A percentile compares a stretch with the other conserved stretches of the same genome.
Conservation (phyloP, 225 moss, liverwort and hornwort species). For the Sphagnum contortum region DNA sequence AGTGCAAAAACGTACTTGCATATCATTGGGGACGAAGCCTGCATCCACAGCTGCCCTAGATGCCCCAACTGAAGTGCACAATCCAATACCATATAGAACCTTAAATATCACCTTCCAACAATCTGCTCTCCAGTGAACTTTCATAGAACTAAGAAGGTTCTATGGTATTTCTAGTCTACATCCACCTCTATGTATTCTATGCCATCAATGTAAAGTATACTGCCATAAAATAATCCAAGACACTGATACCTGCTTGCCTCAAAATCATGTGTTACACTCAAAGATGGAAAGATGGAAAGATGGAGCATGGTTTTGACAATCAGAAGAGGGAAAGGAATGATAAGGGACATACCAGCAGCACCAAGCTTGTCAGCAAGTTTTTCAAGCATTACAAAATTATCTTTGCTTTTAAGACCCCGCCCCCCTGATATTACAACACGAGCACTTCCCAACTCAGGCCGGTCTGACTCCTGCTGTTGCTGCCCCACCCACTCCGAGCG, state of each 20-base stretch:
- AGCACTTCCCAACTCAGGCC: conserved; percentile 85
- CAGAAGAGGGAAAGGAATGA: too few relatives aligned
- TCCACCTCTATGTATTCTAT: too few relatives aligned
- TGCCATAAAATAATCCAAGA: too few relatives aligned
- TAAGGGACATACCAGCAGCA: conserved; percentile 49
- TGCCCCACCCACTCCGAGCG: conserved; percentile 86
- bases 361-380: conserved; percentile 88
- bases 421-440: conserved; percentile 86
- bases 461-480: conserved; percentile 65
- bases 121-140: too few relatives aligned
- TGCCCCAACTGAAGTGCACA: conserved; percentile 65
- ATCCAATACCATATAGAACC: neutral
- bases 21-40: conserved; percentile 85
- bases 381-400: conserved; percentile 87
- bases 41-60: conserved; percentile 98
- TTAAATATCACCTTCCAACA: too few relatives aligned
- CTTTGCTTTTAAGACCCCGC: conserved; percentile 71
- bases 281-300: too few relatives aligned
- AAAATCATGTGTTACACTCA: too few relatives aligned
- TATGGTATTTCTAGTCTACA: too few relatives aligned
- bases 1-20: conserved; percentile 47
- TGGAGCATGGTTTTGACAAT: too few relatives aligned
- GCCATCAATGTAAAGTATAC: too few relatives aligned
- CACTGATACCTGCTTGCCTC: too few relatives aligned
- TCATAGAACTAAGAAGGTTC: too few relatives aligned